These are phyloP conservation scores for Graphiopsis chlorocephala DNA, from an alignment of 2,329 filamentous ascomycete genomes.

Conservation along the genomic window DNA sequence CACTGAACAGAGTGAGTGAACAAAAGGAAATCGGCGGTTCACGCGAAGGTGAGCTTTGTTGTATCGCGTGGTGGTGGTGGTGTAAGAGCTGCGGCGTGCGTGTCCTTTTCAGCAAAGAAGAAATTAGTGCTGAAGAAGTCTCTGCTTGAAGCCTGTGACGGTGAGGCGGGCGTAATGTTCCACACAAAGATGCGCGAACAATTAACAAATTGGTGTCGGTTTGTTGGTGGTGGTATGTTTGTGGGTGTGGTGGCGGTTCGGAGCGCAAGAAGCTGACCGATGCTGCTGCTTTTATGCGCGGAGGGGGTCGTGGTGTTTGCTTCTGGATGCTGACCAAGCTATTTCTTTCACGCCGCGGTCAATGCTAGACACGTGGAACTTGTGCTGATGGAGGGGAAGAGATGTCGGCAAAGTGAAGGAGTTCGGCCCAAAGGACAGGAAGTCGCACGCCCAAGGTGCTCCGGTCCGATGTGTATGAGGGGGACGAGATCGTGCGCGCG, in stretches of 20 bases:
- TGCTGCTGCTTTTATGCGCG: not conserved
- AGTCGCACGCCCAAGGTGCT: not conserved
- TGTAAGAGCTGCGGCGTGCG: not conserved
- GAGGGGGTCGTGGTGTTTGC: not conserved
- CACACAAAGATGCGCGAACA: not conserved
- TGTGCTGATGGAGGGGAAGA: not conserved
- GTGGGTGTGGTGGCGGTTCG: not conserved
- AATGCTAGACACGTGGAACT: not conserved
- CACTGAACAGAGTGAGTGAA: conserved; percentile 1
- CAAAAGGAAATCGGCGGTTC: not conserved
- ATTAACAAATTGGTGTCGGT: not conserved
- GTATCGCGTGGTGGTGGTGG: not conserved
- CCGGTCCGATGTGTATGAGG: not conserved
- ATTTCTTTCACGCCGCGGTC: not conserved
- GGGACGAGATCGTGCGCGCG: not conserved
- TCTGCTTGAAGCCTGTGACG: not conserved
- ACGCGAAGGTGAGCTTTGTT: not conserved
- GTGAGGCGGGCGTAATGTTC: not conserved
- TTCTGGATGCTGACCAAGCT: not conserved
- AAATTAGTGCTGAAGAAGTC: not conserved
- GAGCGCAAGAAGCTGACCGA: not conserved
- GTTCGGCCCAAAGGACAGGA: not conserved
- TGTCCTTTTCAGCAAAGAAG: not conserved
- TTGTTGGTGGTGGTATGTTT: not conserved
- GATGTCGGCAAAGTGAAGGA: not conserved